These are phyloP conservation scores for Eremochloa ophiuroides DNA, from an alignment of 176 grass and related monocot genomes.

Conservation along the genomic window DNA sequence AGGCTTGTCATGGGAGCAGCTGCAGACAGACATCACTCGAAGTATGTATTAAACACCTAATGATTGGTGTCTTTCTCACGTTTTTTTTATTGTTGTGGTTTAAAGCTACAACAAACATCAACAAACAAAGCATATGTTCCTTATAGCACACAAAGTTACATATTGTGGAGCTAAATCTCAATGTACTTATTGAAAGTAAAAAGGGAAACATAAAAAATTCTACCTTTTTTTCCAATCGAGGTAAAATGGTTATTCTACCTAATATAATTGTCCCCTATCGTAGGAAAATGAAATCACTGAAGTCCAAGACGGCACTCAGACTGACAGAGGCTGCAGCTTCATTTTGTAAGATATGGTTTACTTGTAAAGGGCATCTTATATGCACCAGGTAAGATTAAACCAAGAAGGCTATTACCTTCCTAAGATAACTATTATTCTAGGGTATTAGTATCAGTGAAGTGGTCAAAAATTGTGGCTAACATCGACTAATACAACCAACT, in stretches of 20 bases:
- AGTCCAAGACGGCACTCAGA: constrained; percentile 47
- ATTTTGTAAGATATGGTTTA: constrained; percentile 68
- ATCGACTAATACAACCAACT: not conserved
- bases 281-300: not conserved
- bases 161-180: not conserved
- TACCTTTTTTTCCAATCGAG: too few relatives aligned
- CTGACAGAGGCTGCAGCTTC: constrained; percentile 35
- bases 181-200: not conserved
- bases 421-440: too few relatives aligned
- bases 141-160: not conserved
- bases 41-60: constrained; percentile 29
- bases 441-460: not conserved
- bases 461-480: too few relatives aligned
- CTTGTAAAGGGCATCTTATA: constrained; percentile 7
- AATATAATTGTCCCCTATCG: too few relatives aligned
- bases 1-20: constrained; percentile 66
- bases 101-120: not conserved
- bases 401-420: too few relatives aligned
- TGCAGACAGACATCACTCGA: constrained; percentile 44
- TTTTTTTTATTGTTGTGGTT: not conserved
- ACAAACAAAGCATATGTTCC: not conserved
- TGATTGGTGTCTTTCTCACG: not conserved
- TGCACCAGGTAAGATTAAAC: too few relatives aligned
- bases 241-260: not conserved
- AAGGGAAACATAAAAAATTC: not conserved